Conservation (phyloP, 768 basidiomycete species). For the Bullera alba region DNA sequence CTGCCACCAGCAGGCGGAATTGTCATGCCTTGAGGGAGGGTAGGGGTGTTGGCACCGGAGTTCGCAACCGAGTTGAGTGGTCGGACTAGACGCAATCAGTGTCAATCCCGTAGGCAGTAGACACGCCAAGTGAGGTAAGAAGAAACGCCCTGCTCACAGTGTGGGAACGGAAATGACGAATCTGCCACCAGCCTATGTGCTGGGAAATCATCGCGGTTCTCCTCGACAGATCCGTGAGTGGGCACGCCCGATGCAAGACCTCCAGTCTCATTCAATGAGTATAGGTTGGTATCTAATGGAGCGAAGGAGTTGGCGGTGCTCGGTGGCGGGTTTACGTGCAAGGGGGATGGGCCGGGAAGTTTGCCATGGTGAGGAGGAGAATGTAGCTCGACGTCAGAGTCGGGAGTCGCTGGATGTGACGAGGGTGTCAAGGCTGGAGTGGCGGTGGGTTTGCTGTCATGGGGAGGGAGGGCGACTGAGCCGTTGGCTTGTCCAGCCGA, state of each 20-base stretch:
- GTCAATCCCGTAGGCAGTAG: no score
- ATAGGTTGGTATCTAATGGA: not conserved
- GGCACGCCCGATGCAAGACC: not conserved
- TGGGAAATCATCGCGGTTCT: not conserved
- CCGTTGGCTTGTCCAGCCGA: constrained; percentile 6
- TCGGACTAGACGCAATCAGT: constrained; percentile 25
- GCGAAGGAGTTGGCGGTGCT: constrained; percentile 2
- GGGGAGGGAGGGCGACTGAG: constrained; percentile 7
- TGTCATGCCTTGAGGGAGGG: constrained; percentile 20
- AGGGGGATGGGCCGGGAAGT: constrained; percentile 12
- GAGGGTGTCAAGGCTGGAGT: constrained; percentile 17
- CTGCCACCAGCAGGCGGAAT: constrained; percentile 18
- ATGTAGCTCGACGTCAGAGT: constrained; percentile 19
- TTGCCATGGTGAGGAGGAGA: constrained; percentile 3
- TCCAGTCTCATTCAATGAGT: not conserved
- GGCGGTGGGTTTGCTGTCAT: constrained; percentile 1
- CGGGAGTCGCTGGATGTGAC: constrained; percentile 13
- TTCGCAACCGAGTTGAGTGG: constrained; percentile 18
- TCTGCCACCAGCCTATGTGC: constrained; percentile 3
- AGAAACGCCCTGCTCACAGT: constrained; percentile 7
- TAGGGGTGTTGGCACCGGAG: constrained; percentile 24
- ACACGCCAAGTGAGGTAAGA: not conserved
- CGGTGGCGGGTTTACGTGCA: no score
- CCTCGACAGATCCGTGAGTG: not conserved
- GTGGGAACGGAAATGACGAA: constrained; percentile 34